Base-by-base conservation (phyloP, 805 yeast genomes). In the Wickerhamomyces queroliae region DNA sequence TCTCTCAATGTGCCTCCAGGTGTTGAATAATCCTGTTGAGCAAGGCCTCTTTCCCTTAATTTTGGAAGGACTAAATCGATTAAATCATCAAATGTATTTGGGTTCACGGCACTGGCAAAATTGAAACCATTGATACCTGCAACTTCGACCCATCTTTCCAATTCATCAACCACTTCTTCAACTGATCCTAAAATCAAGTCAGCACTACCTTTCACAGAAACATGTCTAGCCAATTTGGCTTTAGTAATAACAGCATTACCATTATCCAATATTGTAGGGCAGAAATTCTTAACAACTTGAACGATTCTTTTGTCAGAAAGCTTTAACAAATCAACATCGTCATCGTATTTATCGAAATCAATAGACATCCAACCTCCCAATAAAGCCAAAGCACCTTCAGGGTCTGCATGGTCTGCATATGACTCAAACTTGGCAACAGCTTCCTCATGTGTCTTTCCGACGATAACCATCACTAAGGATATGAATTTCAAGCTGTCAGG, bases 291-390 rank as follows among this genome's bases (percentile, higher is more conserved):
- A 5, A 55, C 60, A 27, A 62, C 50, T 3, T 62, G 61, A 7
- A 56, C 51, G 10, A 59, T 57, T 7, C 61, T 57, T 32, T 52
- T 48, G 18, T 58, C 55, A 3, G 55, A 60, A n/a, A 55, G 47
- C 21, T 55, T 50, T 10, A 47, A 47, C 20, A 69, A 47, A 36
- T 66, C 70, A 36, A 64, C 64, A 20, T 66, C 70, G 38, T 61
- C 58, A 13, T 43, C 56, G 47, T 57, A 68, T 20, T 55, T 49
- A 21, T 64, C 59, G 37, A 64, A 58, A 38, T 69, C 73, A 30
- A 64, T 53, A 6, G 70, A 71, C 11, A 67, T 64, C 71, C 73
- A 68, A 3, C 74, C 75, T 21, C 72, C 63, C 46, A 70, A 59
- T 36, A 69, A 51, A 0, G 70, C 70, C 35, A 65, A 61, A 1